Evolutionary conservation across 2,329 filamentous ascomycete species (phyloP), one percentile per base, ranked within the genome.

Genomic region (Nemania diffusa): DNA sequence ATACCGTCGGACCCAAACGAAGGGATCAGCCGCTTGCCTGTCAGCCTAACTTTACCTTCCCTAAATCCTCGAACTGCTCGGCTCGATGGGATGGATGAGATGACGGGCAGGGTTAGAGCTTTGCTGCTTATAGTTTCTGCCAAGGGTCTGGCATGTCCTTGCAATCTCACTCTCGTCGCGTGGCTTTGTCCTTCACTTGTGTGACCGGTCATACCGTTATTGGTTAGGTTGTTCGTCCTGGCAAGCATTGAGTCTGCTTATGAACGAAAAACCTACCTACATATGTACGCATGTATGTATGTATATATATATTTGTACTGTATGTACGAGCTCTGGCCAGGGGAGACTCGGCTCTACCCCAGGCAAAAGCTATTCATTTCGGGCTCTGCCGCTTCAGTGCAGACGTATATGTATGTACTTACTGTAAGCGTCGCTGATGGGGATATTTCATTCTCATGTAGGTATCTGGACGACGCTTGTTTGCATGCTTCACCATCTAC

Each of bases 21-120:
- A 58, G 64, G 53, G 67, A 64, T 66, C 67, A 69, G 67, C 67
- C 60, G 64, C 64, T 67, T 64, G 50, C 50, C 51, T 53, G 50
- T 57, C 63, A 69, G 59, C 67, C 57, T 58, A 42, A 5, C n/a
- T 51, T 15, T 15, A 64, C 61, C 66, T 68, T 68, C 62, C 66
- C 55, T 50, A 68, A 65, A 62, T 40, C 58, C 13, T 15, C 58
- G 62, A 68, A 63, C 2, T 56, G 27, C 20, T 40, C 57, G 57
- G 57, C 61, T 52, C 13, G 51, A 51, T 56, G 50, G 60, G n/a
- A n/a, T n/a, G n/a, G n/a, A n/a, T n/a, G n/a, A n/a, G n/a, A 56
- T 59, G 55, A 56, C 20, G 34, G 62, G 48, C 62, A 65, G 53
- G 65, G 65, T 62, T 65, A 27, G 20, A 52, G 61, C 63, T 40